These are phyloP conservation scores for Trichoderma harzianum DNA, from an alignment of 2,329 filamentous ascomycete genomes.

Conservation along the genomic window DNA sequence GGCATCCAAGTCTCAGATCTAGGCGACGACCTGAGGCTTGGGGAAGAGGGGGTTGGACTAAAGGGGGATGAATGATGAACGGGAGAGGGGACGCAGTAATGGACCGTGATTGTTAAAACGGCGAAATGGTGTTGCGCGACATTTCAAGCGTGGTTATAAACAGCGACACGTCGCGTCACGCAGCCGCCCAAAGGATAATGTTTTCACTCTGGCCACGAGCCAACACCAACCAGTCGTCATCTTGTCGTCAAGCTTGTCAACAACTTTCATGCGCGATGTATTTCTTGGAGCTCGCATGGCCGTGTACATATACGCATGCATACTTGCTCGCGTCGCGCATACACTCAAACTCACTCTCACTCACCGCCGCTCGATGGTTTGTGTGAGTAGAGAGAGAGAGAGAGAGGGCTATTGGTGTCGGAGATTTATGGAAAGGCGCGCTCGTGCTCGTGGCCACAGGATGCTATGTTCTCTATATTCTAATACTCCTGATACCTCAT, in stretches of 20 bases:
- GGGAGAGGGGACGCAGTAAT: slow-evolving; percentile 19
- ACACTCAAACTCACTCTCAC: not conserved
- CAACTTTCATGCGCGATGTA: slow-evolving; percentile 4
- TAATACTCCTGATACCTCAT: slow-evolving; percentile 26
- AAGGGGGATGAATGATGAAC: not conserved
- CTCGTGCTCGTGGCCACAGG: slow-evolving; percentile 22
- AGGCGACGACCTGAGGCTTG: slow-evolving; percentile 18
- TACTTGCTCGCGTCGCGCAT: not conserved
- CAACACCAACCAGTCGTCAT: slow-evolving; percentile 11
- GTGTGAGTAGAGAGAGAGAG: not conserved
- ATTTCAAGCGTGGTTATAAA: slow-evolving; percentile 15
- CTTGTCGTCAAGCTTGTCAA: slow-evolving; percentile 14
- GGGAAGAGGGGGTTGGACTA: slow-evolving; percentile 13
- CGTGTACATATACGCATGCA: slow-evolving; percentile 12
- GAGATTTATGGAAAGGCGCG: slow-evolving; percentile 16
- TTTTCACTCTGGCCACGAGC: slow-evolving; percentile 4
- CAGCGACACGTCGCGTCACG: slow-evolving; percentile 14
- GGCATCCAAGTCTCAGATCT: slow-evolving; percentile 31
- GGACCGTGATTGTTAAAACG: slow-evolving; percentile 18
- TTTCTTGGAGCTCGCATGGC: slow-evolving; percentile 1
- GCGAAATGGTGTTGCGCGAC: slow-evolving; percentile 20
- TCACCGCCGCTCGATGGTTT: not conserved
- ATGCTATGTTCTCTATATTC: slow-evolving; percentile 28
- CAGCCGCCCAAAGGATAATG: slow-evolving; percentile 10
- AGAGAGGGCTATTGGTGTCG: slow-evolving; percentile 2